Conservation (phyloP, 2,329 filamentous ascomycete genomes). For the Ascochyta pisi region DNA sequence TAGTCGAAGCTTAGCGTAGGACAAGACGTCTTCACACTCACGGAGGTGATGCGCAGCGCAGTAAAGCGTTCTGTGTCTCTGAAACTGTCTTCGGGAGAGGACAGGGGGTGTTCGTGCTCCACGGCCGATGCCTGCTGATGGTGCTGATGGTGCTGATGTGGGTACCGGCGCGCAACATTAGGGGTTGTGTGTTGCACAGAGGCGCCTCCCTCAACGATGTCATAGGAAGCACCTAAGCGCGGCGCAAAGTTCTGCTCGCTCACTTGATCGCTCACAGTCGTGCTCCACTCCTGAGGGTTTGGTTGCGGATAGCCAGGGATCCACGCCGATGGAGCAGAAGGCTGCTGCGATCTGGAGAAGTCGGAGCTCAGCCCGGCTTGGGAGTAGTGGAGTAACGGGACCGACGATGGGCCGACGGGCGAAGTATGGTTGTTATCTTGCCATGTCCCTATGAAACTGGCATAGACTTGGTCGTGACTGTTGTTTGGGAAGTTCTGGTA, state of each 20-base stretch:
- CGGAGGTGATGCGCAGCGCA: conserved; percentile 28
- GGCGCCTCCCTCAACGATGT: conserved; percentile 24
- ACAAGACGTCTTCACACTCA: conserved; percentile 27
- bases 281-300: conserved; percentile 27
- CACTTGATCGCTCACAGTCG: conserved; percentile 16
- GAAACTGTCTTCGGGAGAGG: conserved; percentile 18
- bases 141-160: conserved; percentile 14
- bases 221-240: conserved; percentile 23
- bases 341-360: conserved; percentile 30
- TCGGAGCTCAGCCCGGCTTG: conserved; percentile 30
- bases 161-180: conserved; percentile 24
- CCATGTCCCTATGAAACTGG: conserved; percentile 33
- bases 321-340: conserved; percentile 29
- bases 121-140: conserved; percentile 15
- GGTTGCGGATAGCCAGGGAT: conserved; percentile 26
- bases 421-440: conserved; percentile 29
- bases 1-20: conserved; percentile 27
- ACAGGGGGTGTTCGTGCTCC: conserved; percentile 16
- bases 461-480: conserved; percentile 30
- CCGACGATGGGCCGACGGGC: conserved; percentile 34
- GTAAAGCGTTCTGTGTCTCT: conserved; percentile 25
- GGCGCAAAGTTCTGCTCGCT: conserved; percentile 17
- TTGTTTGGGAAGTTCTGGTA: conserved; percentile 31
- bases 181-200: conserved; percentile 26
- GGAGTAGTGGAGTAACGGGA: conserved; percentile 34